Evolutionary conservation across 495 filamentous ascomycete species (phyloP), one percentile per base, ranked within the genome.

Genomic region (Penicillium lagena): DNA sequence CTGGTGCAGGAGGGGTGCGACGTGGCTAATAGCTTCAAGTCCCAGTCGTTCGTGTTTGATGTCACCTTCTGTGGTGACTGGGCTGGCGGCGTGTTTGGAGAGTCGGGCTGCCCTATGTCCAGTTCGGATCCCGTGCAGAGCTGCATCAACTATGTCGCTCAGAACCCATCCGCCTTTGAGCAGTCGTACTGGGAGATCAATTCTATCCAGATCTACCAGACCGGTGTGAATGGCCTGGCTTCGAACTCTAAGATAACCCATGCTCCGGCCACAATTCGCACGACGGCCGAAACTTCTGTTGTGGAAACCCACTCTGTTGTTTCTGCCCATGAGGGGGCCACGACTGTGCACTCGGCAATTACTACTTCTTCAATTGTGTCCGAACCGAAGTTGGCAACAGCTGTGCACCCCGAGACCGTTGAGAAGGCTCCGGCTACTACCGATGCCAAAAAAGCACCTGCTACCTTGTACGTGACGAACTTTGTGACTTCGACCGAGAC

Each of bases 1-100:
- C 64, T 64, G 54, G 46, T 95, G 58, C 52, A 75, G 32, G 80
- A 78, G 11, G 63, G 67, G 30, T 95, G 90, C 62, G 60, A 85
- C 48, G 80, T 95, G 44, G 62, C 76, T 42, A 55, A 59, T 2
- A 70, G 80, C 40, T 95, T 96, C 72, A 71, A 68, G 47, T 57
- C 83, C 36, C 82, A 93, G 63, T 75, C 78, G 10, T 84, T 95
- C 40, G 73, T 94, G 43, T 81, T 95, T 58, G 79, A 97, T 63
- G 86, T 81, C 0, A 85, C 82, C 1, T 89, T 96, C 66, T 96
- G 91, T 63, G 91, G 91, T 32, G 81, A 88, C 49, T 96, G 87
- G 87, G 89, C 89, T 12, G 90, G 87, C 30, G 69, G 76, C 37
- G 77, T 79, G 0, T 74, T 57, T 32, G 60, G 58, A 10, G 36